Percentiles rank a stretch among this genome's conserved stretches.
These are phyloP conservation scores for Artemisia annua DNA, from an alignment of 129 eudicot species.

Conservation along the genomic window DNA sequence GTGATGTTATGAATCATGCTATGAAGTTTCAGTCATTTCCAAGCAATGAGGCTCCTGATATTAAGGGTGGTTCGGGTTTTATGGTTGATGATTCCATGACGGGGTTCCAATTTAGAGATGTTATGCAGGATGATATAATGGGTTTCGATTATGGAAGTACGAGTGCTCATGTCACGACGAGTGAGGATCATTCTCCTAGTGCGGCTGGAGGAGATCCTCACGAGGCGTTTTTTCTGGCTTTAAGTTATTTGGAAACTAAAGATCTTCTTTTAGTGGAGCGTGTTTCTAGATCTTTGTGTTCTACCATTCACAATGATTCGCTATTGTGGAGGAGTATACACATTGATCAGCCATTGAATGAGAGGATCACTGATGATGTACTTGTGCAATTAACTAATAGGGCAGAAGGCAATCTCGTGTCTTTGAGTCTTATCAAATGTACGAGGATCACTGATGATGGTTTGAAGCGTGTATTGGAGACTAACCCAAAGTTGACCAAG, in stretches of 20 bases:
- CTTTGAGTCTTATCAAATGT: slow-evolving; percentile 64
- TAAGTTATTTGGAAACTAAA: slow-evolving; percentile 29
- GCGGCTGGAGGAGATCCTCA: slow-evolving; percentile 36
- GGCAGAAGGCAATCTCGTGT: slow-evolving; percentile 56
- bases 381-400: slow-evolving; percentile 37
- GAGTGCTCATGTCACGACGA: slow-evolving; percentile 8
- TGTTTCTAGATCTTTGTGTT: slow-evolving; percentile 32
- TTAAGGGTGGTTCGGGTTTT: slow-evolving; percentile 35
- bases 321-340: slow-evolving; percentile 38
- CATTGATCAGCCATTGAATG: slow-evolving; percentile 36
- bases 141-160: slow-evolving; percentile 31
- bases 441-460: slow-evolving; percentile 62
- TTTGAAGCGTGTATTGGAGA: slow-evolving; percentile 46
- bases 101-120: slow-evolving; percentile 10
- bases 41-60: slow-evolving; percentile 31
- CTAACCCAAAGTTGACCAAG: slow-evolving; percentile 55
- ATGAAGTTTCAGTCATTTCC: slow-evolving; percentile 47
- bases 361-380: slow-evolving; percentile 42
- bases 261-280: slow-evolving; percentile 35
- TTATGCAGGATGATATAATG: slow-evolving; percentile 14
- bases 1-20: slow-evolving; percentile 5
- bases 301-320: slow-evolving; percentile 30
- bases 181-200: slow-evolving; percentile 14
- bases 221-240: slow-evolving; percentile 38
- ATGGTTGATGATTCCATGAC: neutral